Base-by-base conservation (phyloP, 2,329 filamentous ascomycete species). In the Colletotrichum karsti region DNA sequence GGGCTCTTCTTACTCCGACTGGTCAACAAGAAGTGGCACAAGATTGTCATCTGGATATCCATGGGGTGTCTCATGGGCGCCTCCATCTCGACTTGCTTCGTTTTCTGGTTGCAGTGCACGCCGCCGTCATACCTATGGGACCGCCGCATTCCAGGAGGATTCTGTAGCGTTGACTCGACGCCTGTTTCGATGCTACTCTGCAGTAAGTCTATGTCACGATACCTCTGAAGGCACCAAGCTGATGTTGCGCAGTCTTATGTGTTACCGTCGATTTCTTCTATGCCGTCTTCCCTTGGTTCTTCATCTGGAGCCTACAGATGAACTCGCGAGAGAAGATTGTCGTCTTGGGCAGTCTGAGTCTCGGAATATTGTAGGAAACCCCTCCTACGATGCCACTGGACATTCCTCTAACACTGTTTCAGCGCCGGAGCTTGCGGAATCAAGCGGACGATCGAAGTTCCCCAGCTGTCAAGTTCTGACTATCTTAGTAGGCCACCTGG, bases 251-350 rank as follows among this genome's bases (percentile, higher is more conserved):
- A 64, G 62, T 56, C 20, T 24, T 48, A 7, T 56, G 48, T 12
- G 73, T 79, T 1, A 62, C 77, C 5, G 73, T 74, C 50, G 80
- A 82, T 63, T 79, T 81, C 54, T 79, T 79, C 48, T 81, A 79
- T 12, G 79, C 78, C 37, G 63, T 75, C 0, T 80, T 83, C 5
- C 82, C 82, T 0, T 84, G 82, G 80, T 73, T 82, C 4, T 78
- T 83, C 9, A 77, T 82, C 22, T 82, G 80, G 80, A 67, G 69
- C 2, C 63, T 83, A 57, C 76, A 81, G 50, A 83, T 77, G 53
- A 72, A 75, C 8, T 75, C 63, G 4, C 72, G 74, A 0, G 75
- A 80, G 26, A 82, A 82, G 73, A 70, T 81, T 5, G 78, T 77
- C 28, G 75, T 82, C 53, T 78, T 74, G 3, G 73, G 74, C 28